These are phyloP conservation scores for Neonectria neomacrospora DNA, from an alignment of 2,329 filamentous ascomycete species.

Conservation along the genomic window DNA sequence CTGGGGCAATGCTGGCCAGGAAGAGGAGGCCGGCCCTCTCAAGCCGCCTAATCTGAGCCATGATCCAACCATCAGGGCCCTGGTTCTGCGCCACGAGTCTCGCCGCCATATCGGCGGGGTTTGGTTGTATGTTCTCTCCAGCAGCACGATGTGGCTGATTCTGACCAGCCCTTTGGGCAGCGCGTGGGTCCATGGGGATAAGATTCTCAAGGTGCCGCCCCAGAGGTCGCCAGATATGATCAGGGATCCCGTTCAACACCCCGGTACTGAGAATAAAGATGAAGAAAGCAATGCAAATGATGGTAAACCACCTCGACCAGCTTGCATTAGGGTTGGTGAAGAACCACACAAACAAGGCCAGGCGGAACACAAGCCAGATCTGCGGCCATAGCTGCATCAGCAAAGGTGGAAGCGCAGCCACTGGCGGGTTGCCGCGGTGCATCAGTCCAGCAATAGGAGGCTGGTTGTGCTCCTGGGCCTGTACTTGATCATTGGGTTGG, in stretches of 20 bases:
- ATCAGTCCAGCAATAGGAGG: conserved; percentile 37
- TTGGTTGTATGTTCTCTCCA: conserved; percentile 45
- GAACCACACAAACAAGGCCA: conserved; percentile 72
- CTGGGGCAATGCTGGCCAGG: conserved; percentile 73
- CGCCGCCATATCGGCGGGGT: conserved; percentile 64
- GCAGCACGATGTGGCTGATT: conserved; percentile 41
- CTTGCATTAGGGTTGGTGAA: conserved; percentile 68
- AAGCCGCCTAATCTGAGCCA: conserved; percentile 59
- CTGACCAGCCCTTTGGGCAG: conserved; percentile 29
- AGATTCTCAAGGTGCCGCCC: conserved; percentile 69
- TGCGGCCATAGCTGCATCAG: conserved; percentile 64
- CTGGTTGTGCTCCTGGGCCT: conserved; percentile 35
- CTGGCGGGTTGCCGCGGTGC: conserved; percentile 55
- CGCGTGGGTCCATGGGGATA: conserved; percentile 61
- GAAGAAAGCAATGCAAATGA: conserved; percentile 63
- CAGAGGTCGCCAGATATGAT: conserved; percentile 66
- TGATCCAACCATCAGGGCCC: conserved; percentile 48
- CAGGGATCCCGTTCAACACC: conserved; percentile 64
- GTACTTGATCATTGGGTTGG: conserved; percentile 31
- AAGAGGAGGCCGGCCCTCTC: conserved; percentile 72
- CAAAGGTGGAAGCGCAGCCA: conserved; percentile 47
- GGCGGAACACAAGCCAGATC: conserved; percentile 68
- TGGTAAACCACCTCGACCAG: conserved; percentile 68
- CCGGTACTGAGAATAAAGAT: conserved; percentile 71
- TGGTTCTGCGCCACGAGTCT: conserved; percentile 60